Evolutionary conservation across 306 rosid genomes (phyloP), one percentile per base, ranked within the genome.

Genomic region (Glycine soja): DNA sequence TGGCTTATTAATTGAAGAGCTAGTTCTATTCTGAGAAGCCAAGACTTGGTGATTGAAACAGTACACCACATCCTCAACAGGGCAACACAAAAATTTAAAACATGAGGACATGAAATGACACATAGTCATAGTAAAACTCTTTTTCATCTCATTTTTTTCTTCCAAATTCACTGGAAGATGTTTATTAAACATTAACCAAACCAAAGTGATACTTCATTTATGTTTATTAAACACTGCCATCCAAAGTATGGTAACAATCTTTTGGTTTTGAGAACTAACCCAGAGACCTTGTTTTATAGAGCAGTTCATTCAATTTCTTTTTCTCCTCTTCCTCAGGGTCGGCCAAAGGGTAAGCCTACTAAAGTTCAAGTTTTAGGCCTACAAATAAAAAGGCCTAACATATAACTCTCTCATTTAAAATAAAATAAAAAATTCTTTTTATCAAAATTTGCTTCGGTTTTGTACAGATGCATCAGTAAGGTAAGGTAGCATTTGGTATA

Each of bases 21-120:
- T 68, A 82, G 65, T 43, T 57, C 24, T 58, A 68, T 18, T 46
- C 50, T 10, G 18, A 62, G n/a, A 72, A 80, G 74, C 12, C 18
- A 9, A 61, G 16, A 54, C 57, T 63, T 24, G 48, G 11, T 53
- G 42, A 53, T 67, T 4, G 15, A 10, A 65, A 18, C 30, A 24
- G 30, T 24, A 24, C 30, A 24, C 30, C 30, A 24, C 2, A 24
- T 24, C 30, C 30, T 24, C 30, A 24, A 24, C 69, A 52, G 18
- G 45, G 11, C 3, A 48, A 61, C n/a, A 34, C 45, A 18, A 70
- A 18, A 70, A 64, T 13, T 36, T 12, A 64, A 64, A 62, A 24
- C 30, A 24, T 24, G 30, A 34, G 19, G 47, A 12, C 46, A 5
- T 36, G 45, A 52, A 34, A 50, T 10, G 18, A 57, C 51, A 58